These are phyloP conservation scores for Eucalyptus tenuipes DNA, from an alignment of 345 rosid species.

Conservation along the genomic window DNA sequence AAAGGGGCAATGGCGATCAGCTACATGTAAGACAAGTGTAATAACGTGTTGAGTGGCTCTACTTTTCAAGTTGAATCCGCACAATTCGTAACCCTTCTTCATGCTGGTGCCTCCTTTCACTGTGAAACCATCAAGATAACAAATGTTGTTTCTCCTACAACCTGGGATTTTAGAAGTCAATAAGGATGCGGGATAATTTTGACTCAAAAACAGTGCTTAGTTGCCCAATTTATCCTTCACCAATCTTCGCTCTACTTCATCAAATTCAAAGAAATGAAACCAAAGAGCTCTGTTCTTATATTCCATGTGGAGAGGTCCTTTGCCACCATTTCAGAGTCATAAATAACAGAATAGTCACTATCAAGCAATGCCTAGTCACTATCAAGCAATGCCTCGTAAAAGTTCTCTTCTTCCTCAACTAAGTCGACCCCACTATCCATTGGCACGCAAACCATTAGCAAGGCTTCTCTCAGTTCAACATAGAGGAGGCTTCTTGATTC, in stretches of 20 bases:
- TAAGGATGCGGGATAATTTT: neutral
- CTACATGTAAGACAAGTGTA: neutral
- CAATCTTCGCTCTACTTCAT: neutral
- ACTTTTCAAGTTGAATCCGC: neutral
- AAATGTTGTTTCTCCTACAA: neutral
- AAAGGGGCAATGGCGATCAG: neutral
- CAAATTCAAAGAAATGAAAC: neutral
- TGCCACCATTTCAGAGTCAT: neutral
- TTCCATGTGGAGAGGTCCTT: neutral
- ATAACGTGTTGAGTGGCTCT: neutral
- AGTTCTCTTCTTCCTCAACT: neutral
- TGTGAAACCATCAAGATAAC: neutral
- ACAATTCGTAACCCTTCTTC: neutral
- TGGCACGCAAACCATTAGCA: neutral
- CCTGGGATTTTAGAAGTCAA: neutral
- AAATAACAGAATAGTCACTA: neutral
- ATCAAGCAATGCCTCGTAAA: neutral
- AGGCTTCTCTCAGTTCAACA: neutral
- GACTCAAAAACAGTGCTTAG: neutral
- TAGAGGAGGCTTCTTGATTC: conserved; percentile 34
- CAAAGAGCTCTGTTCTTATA: neutral
- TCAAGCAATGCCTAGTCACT: too few species aligned
- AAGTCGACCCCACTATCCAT: neutral
- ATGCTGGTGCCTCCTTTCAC: neutral
- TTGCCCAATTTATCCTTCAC: neutral